phyloP scores from a whole-genome alignment of 495 filamentous ascomycete genomes.

The Echria macrotheca region DNA sequence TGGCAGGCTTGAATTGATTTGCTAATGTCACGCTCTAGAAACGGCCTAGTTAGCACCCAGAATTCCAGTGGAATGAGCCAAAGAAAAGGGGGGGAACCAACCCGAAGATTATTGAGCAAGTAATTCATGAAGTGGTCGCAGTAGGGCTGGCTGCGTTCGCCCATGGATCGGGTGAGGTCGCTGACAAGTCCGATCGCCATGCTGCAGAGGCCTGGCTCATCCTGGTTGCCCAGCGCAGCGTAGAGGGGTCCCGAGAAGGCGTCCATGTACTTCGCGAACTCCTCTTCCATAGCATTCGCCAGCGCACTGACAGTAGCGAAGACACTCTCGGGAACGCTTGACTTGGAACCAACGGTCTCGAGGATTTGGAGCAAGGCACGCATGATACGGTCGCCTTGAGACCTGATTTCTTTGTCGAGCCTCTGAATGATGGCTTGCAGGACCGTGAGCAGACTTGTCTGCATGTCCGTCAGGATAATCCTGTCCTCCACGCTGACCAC shows the following conservation, averaged over 20 bases:
- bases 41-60: conserved; percentile 26
- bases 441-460: conserved; percentile 88
- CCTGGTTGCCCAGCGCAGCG: conserved; percentile 88
- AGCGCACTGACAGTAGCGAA: conserved; percentile 86
- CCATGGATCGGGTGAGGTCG: conserved; percentile 87
- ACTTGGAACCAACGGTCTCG: conserved; percentile 71
- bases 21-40: conserved; percentile 62
- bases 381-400: conserved; percentile 93
- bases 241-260: conserved; percentile 84
- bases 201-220: conserved; percentile 86
- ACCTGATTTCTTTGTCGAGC: conserved; percentile 83
- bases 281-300: conserved; percentile 81
- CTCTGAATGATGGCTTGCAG: conserved; percentile 87
- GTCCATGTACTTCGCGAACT: conserved; percentile 96
- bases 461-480: conserved; percentile 92
- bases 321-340: conserved; percentile 86
- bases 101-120: conserved; percentile 80
- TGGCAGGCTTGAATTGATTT: conserved; percentile 97
- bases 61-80: neutral
- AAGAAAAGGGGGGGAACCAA: conserved; percentile 38
- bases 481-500: conserved; percentile 95
- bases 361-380: conserved; percentile 75
- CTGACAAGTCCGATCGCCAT: conserved; percentile 98
- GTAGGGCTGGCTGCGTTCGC: conserved; percentile 82
- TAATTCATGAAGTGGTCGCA: conserved; percentile 98